These are phyloP conservation scores for Fraxinus floribunda DNA, from an alignment of 305 asterid species.

Conservation along the genomic window DNA sequence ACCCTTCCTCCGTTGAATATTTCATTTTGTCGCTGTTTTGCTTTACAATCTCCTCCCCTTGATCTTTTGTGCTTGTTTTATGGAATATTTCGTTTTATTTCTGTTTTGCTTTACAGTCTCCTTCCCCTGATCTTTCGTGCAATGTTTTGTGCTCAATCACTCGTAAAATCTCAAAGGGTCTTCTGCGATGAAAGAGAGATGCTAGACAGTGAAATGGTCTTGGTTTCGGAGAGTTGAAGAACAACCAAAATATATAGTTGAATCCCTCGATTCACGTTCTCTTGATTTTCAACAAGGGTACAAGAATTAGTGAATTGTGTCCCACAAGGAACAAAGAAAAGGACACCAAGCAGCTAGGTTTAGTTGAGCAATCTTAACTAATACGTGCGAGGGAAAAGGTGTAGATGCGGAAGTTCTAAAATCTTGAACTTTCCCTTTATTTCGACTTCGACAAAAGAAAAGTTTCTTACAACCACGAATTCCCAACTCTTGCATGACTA, in stretches of 20 bases:
- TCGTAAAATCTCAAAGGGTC: not conserved
- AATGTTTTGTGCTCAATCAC: not conserved
- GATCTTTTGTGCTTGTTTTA: not conserved
- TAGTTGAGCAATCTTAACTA: not conserved
- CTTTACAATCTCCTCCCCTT: not conserved
- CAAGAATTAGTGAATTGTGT: not conserved
- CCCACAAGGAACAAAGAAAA: not conserved
- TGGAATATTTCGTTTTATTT: not conserved
- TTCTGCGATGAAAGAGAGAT: not conserved
- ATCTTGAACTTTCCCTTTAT: not conserved
- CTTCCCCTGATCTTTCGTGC: not conserved
- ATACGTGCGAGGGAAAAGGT: not conserved
- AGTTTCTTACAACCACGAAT: not conserved
- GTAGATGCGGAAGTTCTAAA: not conserved
- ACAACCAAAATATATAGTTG: not conserved
- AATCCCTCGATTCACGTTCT: not conserved
- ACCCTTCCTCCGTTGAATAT: not conserved
- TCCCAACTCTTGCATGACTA: not conserved
- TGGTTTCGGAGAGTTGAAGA: not conserved
- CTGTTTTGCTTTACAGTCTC: not conserved
- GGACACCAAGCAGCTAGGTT: not conserved
- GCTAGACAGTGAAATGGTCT: not conserved
- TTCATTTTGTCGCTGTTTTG: not conserved
- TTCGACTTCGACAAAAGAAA: not conserved
- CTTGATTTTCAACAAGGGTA: not conserved